Evolutionary conservation across 2,329 filamentous ascomycete species (phyloP).

Genomic region (Cytospora schulzeri): DNA sequence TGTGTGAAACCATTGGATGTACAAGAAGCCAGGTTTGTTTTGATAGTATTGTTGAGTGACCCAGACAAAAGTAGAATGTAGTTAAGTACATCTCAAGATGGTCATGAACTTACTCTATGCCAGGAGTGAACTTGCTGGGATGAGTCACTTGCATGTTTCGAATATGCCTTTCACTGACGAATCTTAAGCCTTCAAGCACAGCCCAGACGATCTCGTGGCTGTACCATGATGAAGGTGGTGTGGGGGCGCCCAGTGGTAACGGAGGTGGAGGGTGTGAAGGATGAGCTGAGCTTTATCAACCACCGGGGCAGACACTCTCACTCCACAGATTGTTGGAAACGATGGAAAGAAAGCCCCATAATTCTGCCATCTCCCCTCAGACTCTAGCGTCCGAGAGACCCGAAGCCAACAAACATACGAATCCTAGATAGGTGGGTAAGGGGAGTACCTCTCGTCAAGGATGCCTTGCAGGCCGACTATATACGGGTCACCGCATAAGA

Average conservation of each 20-base stretch:
- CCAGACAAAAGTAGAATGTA: neutral
- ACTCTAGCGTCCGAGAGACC: neutral
- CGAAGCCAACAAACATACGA: neutral
- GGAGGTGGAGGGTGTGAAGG: conserved; percentile 3
- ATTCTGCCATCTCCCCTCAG: too few species aligned
- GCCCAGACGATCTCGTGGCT: conserved; percentile 5
- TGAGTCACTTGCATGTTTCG: neutral
- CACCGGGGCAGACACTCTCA: neutral
- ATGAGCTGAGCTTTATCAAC: neutral
- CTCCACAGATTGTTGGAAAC: too few species aligned
- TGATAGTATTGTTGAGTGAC: neutral
- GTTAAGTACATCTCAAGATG: neutral
- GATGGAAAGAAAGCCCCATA: neutral
- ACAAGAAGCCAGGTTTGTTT: neutral
- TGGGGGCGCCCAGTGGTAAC: neutral
- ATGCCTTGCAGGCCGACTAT: neutral
- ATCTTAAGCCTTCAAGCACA: neutral
- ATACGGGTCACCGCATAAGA: neutral
- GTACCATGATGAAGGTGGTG: neutral
- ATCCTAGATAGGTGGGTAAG: neutral
- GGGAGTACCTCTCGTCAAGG: neutral
- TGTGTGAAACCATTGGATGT: neutral
- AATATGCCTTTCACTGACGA: neutral
- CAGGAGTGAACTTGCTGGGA: neutral
- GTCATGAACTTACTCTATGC: neutral